Percentiles rank a stretch among this genome's conserved stretches.
Evolutionary conservation across 75 land plant genomes (phyloP).

Genomic region (Cryptomeria japonica): DNA sequence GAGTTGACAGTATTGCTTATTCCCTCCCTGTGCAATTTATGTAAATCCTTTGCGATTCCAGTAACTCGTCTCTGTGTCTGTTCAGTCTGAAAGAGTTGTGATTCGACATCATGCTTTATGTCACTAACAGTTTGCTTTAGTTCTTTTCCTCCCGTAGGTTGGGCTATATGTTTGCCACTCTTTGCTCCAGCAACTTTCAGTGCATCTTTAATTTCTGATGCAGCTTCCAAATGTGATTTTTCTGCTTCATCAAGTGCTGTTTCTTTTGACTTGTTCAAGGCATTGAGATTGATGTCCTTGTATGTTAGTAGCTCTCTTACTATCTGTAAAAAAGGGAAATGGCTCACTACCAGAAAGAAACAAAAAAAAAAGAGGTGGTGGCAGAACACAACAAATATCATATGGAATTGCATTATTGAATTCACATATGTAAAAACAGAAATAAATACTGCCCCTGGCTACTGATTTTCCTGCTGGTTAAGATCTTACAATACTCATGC

Average conservation of each 20-base stretch:
- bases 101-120: slow-evolving; percentile 60
- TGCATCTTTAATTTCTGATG: slow-evolving; percentile 8
- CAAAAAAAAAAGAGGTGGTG: background rate
- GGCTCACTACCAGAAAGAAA: background rate
- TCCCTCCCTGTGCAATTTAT: slow-evolving; percentile 57
- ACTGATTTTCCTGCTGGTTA: background rate
- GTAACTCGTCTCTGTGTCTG: slow-evolving; percentile 44
- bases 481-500: background rate
- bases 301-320: slow-evolving; percentile 31
- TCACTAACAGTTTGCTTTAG: slow-evolving; percentile 65
- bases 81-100: slow-evolving; percentile 48
- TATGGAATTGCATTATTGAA: background rate
- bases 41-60: slow-evolving; percentile 52
- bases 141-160: slow-evolving; percentile 26
- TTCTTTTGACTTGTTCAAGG: slow-evolving; percentile 48
- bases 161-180: slow-evolving; percentile 30
- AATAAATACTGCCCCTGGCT: background rate
- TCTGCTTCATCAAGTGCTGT: slow-evolving; percentile 75
- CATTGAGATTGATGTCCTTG: slow-evolving; percentile 27
- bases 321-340: slow-evolving; percentile 38
- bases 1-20: slow-evolving; percentile 72
- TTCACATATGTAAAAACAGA: background rate
- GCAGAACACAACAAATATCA: background rate
- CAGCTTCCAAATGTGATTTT: slow-evolving; percentile 36
- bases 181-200: slow-evolving; percentile 38